Evolutionary conservation across 495 filamentous ascomycete genomes (phyloP).

Genomic region (Hyaloscypha finlandica): DNA sequence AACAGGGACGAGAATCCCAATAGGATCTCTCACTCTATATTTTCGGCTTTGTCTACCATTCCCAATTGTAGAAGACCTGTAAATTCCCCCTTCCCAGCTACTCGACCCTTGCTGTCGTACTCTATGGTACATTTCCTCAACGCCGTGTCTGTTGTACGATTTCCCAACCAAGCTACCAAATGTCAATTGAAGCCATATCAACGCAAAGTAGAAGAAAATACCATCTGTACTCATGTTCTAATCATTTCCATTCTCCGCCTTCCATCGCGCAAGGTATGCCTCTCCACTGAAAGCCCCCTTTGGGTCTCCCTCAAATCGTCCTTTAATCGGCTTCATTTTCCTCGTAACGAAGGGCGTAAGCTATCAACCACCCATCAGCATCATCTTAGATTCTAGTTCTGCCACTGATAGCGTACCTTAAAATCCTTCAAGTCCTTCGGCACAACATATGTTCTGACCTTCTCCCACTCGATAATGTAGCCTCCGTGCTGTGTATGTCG

Average conservation of each 20-base stretch:
- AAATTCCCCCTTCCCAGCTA: not conserved
- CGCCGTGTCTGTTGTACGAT: slow-evolving; percentile 20
- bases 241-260: slow-evolving; percentile 65
- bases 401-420: slow-evolving; percentile 56
- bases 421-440: slow-evolving; percentile 67
- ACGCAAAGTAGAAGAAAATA: not conserved
- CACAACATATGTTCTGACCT: slow-evolving; percentile 88
- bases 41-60: not conserved
- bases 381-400: not conserved
- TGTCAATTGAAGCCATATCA: not conserved
- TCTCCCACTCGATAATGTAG: slow-evolving; percentile 78
- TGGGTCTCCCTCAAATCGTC: slow-evolving; percentile 48
- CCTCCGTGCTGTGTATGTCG: slow-evolving; percentile 81
- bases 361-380: slow-evolving; percentile 44
- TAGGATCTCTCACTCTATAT: no score
- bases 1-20: no score
- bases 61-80: not conserved
- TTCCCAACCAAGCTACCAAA: not conserved
- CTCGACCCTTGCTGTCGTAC: not conserved
- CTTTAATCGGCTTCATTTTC: slow-evolving; percentile 52
- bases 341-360: slow-evolving; percentile 85
- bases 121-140: slow-evolving; percentile 9
- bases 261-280: slow-evolving; percentile 67
- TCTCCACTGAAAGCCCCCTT: slow-evolving; percentile 57
- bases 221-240: slow-evolving; percentile 36